These are phyloP conservation scores for Aegilops speltoides DNA, from an alignment of 176 grass and related monocot species.

Conservation along the genomic window DNA sequence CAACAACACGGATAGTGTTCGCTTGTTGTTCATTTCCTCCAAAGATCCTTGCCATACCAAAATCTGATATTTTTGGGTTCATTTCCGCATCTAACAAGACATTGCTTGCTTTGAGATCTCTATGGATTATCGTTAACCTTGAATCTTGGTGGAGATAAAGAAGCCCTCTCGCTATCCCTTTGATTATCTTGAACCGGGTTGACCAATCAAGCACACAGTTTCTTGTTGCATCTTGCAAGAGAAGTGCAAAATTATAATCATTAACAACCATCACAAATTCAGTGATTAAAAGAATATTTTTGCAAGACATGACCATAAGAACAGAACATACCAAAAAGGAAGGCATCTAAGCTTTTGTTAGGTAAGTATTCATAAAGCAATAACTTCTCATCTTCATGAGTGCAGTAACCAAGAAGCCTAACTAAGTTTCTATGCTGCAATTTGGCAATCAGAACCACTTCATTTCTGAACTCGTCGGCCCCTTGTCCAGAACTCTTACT, in stretches of 20 bases:
- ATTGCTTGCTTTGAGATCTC: conserved; percentile 56
- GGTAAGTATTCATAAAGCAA: conserved; percentile 2
- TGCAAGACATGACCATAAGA: not conserved
- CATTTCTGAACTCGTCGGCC: conserved; percentile 47
- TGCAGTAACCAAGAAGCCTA: conserved; percentile 17
- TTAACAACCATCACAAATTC: not conserved
- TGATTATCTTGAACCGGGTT: conserved; percentile 32
- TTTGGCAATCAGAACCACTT: conserved; percentile 62
- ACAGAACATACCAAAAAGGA: conserved; percentile 40
- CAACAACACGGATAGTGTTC: conserved; percentile 31
- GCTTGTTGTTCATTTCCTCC: conserved; percentile 13
- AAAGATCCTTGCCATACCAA: conserved; percentile 54
- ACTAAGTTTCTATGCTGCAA: conserved; percentile 44
- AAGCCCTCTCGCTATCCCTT: conserved; percentile 50
- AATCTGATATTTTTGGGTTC: conserved; percentile 57
- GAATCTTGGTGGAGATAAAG: conserved; percentile 66
- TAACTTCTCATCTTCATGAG: conserved; percentile 19
- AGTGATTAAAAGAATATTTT: not conserved
- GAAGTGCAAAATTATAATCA: not conserved
- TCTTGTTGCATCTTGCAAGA: conserved; percentile 28
- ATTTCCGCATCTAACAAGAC: conserved; percentile 50
- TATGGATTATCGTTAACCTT: conserved; percentile 49
- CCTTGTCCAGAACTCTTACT: conserved; percentile 40
- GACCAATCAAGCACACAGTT: conserved; percentile 32
- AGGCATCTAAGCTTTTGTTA: conserved; percentile 13